Evolutionary conservation across 139 green algal species (phyloP).

Genomic region (Chlorella sorokiniana): DNA sequence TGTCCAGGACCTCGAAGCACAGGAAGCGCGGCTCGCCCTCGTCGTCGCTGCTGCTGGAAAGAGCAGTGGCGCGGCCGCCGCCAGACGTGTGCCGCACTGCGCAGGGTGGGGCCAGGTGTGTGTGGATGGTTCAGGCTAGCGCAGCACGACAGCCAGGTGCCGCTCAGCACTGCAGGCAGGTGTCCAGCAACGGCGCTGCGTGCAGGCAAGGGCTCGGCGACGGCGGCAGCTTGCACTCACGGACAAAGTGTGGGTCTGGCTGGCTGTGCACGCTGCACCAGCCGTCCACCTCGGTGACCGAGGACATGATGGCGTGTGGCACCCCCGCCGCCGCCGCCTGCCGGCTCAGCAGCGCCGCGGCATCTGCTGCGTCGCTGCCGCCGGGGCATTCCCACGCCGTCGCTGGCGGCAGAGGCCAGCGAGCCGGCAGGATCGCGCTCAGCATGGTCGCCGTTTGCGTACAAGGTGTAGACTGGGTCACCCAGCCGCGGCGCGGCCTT

Average conservation of each 20-base stretch:
- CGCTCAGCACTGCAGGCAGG: neutral
- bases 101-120: too few relatives aligned
- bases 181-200: neutral
- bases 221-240: too few relatives aligned
- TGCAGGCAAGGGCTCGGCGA: neutral
- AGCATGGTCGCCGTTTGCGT: neutral
- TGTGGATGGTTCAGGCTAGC: neutral
- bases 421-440: neutral
- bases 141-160: neutral
- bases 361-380: neutral
- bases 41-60: neutral
- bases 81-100: neutral
- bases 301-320: constrained; percentile 26
- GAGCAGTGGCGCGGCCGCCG: neutral
- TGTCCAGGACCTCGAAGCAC: constrained; percentile 83
- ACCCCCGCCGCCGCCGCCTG: constrained; percentile 1
- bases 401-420: neutral
- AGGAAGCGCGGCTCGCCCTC: constrained; percentile 43
- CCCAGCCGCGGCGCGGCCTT: neutral
- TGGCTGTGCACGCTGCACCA: constrained; percentile 36
- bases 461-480: neutral
- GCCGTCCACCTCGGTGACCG: constrained; percentile 27
- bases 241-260: constrained; percentile 24
- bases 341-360: constrained; percentile 12
- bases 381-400: neutral